Base-by-base conservation (phyloP, 768 basidiomycete species). In the Cystofilobasidium bisporidii region DNA sequence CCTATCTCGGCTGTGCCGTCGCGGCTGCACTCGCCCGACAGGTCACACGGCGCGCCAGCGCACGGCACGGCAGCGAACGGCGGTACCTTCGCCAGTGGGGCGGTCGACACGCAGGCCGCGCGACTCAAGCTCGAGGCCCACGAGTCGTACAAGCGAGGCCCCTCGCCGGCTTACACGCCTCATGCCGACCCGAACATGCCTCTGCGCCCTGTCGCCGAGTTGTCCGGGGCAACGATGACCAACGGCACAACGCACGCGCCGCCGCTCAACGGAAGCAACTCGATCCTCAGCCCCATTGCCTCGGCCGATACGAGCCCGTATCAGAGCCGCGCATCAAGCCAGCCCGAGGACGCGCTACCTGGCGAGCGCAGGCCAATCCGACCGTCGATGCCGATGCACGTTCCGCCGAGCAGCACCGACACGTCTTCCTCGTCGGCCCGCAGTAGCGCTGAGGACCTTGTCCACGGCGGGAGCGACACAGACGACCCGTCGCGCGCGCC, bases 141-240 rank as follows among this genome's bases (percentile, higher is more conserved):
- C n/a, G 43, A 36, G 36, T 53, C 14, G 59, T 47, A 15, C 56
- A 67, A 71, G 41, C 57, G 73, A 55, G 76, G 73, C 17, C 76
- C 76, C 22, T 75, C 75, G 20, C 76, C 76, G 18, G 76, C 76
- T 14, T 77, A 77, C 53, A 76, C 75, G 9, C 73, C 73, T 0
- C 43, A 60, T 20, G 17, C 59, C 20, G 59, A 60, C 5, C 38
- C 33, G 59, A 22, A 40, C 59, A 8, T 26, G 9, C 20, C 40
- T n/a, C 9, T 28, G 36, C 41, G 26, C 12, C 10, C 64, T 1
- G 17, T 28, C 26, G 26, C 59, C 11, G 36, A 8, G 38, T 47
- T 60, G 50, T n/a, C n/a, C n/a, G n/a, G n/a, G n/a, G n/a, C 36
- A 1, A 36, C 63, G 36, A 36, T 12, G 36, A 12, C 36, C 6